Base-by-base conservation (phyloP, 2,329 filamentous ascomycete species). In the Cercospora zeae-maydis region DNA sequence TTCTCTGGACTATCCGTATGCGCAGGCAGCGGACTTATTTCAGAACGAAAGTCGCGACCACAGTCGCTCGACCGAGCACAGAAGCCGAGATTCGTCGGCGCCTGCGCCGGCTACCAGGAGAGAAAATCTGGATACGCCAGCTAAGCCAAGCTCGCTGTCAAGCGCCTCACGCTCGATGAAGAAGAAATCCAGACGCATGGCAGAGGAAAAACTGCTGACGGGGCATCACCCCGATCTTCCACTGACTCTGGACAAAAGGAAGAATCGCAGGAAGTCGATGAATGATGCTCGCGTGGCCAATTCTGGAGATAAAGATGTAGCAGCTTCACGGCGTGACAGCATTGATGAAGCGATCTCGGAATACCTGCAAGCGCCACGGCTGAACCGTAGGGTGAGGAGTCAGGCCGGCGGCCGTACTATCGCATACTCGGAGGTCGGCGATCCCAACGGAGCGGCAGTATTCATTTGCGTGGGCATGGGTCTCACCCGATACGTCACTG, bases 391-490 rank as follows among this genome's bases (percentile, higher is more conserved):
- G 77, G 91, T 98, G 57, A 83, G 83, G 21, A 91, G 97, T 76
- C 92, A 92, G 0, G 88, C 91, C 63, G 96, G 91, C 0, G 92
- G 93, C 1, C 87, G 95, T 14, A 83, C 89, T 2, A 97, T 99
- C 68, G 96, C 92, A 0, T 99, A 97, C 73, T 98, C 93, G 0
- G 95, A 99, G 75, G 95, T 99, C 2, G 95, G 95, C 13, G 93
- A 98, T 75, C 88, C 93, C 0, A 86, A 93, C 47, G 95, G 95
- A 1, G 93, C 89, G 68, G 93, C 92, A 2, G 91, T 99, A 1
- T 93, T 99, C 70, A 96, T 95, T 74, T 99, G 95, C 72, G 92
- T 99, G 2, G 95, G 95, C 19, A 99, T 99, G 95, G 95, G 95
- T 0, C 78, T 99, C 71, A 99, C 95, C 10, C 86, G 95, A 76